Base-by-base conservation (phyloP, 768 basidiomycete species). In the Trichaptum fuscoviolaceum region DNA sequence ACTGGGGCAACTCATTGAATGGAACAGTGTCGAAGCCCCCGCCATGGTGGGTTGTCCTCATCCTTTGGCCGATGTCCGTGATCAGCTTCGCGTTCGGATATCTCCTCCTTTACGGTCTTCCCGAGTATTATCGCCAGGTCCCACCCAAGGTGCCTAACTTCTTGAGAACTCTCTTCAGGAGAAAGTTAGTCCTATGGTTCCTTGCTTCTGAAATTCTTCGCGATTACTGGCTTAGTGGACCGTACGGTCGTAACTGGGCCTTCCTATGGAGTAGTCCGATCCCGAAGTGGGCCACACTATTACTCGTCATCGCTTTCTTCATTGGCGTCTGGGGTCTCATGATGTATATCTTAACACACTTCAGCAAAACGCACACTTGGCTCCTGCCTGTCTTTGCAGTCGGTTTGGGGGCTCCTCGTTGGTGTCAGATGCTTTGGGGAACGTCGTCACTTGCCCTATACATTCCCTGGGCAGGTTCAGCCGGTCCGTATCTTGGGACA, bases 371-470 rank as follows among this genome's bases (percentile, higher is more conserved):
- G 12, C 95, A 97, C 74, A 97, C 95, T 9, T 97, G 95, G 95
- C 80, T 97, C 23, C 80, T 97, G 57, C 93, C 95, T 60, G 93
- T 97, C 8, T 97, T 97, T 73, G 95, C 95, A 7, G 94, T 97
- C 62, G 95, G 95, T 72, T 84, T 97, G 64, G 95, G 95, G 58
- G 93, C 93, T 30, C 95, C 95, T 12, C 79, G 93, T 72, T 97
- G 95, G 95, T 96, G 95, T 81, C 95, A 96, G 86, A 96, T 95
- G 87, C 78, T 95, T 61, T 97, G 95, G 95, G 95, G 95, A 72
- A 95, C 94, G 9, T 96, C 95, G 5, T 95, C 93, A 35, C 84
- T 97, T 58, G 95, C 93, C 4, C 78, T 95, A 18, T 97, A 96
- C 74, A 90, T 97, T 67, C 94, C 95, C 5, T 97, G 95, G 95